Base-by-base conservation (phyloP, 805 yeast genomes). In the Schwanniomyces yamadae region DNA sequence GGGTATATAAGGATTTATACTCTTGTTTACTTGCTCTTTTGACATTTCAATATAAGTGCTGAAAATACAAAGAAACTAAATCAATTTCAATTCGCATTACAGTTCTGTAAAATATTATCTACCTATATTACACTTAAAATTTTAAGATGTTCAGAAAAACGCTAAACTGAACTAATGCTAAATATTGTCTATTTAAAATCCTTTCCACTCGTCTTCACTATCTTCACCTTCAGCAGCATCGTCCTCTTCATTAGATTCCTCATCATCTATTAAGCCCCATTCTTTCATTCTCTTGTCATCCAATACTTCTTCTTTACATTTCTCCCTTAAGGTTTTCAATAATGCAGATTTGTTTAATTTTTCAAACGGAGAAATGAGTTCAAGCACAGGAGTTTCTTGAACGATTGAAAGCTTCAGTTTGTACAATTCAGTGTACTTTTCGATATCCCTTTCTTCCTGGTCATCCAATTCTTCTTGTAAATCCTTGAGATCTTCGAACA, bases 251-350 rank as follows among this genome's bases (percentile, higher is more conserved):
- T 48, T 52, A 9, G 43, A 50, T 4, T 39, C 44, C 4, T 46
- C 54, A n/a, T 38, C 45, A 28, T 59, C 62, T 5, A 60, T 56
- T 5, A 78, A 61, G 6, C 81, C 84, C 93, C 95, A 86, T 22
- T 68, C 68, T 16, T 56, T 55, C 31, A 88, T 66, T 52, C 93
- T 73, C 19, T 63, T 57, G 52, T 90, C 95, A 1, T 65, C 63
- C 25, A 85, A 63, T 0, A 91, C 71, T 23, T 86, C 93, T 23
- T 77, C 80, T 45, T 66, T 69, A 39, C 82, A 80, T 49, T 78
- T 82, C 32, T 69, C 64, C 57, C 86, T 77, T 41, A 89, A 61
- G 3, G 84, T 77, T 62, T 83, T 85, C 54, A 77, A 69, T 22
- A 65, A 58, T 3, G 74, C 69, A n/a, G 67, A 58, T 20, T 67